A percentile compares a stretch with the other conserved stretches of the same genome.
These are phyloP conservation scores for Pythium oligandrum DNA, from an alignment of 352 stramenopile genomes.

Conservation along the genomic window DNA sequence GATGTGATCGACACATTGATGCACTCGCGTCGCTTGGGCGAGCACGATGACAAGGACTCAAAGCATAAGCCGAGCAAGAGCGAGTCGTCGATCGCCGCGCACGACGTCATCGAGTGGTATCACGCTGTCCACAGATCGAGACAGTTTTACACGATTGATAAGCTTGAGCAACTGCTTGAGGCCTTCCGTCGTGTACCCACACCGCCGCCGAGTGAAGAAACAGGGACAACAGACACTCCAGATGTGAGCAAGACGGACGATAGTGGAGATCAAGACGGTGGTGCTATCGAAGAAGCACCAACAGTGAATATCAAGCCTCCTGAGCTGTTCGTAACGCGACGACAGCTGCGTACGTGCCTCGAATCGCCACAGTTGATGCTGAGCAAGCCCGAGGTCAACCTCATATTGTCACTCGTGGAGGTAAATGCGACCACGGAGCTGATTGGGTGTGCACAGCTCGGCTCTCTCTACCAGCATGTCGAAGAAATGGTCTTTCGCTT, in stretches of 20 bases:
- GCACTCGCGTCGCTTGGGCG: constrained; percentile 1
- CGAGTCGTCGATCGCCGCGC: constrained; percentile 23
- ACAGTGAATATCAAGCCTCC: background rate
- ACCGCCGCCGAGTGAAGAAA: background rate
- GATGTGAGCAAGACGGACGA: constrained; percentile 1
- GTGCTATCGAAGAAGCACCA: background rate
- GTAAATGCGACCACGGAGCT: constrained; percentile 13
- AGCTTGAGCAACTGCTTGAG: constrained; percentile 33
- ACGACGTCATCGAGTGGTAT: constrained; percentile 28
- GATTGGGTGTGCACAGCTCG: constrained; percentile 33
- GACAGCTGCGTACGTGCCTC: constrained; percentile 40
- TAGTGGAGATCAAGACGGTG: background rate
- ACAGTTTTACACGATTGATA: constrained; percentile 37
- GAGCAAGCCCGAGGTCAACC: constrained; percentile 51
- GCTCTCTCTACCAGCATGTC: constrained; percentile 36
- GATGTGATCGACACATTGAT: constrained; percentile 51
- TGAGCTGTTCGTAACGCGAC: constrained; percentile 27
- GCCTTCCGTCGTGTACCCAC: constrained; percentile 13
- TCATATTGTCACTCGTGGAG: constrained; percentile 37
- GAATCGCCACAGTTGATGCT: constrained; percentile 52
- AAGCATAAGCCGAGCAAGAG: constrained; percentile 8
- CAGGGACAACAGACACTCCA: too few species aligned
- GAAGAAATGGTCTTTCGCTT: constrained; percentile 56
- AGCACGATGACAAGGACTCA: constrained; percentile 5
- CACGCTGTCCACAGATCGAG: constrained; percentile 6